Percentiles rank a stretch among this genome's conserved stretches.
phyloP scores from a whole-genome alignment of 1,139 yeast species.

The Candida glucosophila region DNA sequence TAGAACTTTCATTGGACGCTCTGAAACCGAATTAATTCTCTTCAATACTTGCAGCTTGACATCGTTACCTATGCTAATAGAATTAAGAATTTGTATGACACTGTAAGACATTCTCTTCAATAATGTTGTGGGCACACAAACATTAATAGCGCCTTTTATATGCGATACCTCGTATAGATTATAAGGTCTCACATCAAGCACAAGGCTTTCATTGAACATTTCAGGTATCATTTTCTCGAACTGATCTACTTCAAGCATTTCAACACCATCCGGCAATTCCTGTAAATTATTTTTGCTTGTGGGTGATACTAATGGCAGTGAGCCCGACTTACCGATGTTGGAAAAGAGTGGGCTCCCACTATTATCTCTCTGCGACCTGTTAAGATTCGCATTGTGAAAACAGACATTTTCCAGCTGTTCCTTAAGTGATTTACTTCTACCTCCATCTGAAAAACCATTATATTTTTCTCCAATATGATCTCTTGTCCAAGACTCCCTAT shows the following conservation, averaged over 20 bases:
- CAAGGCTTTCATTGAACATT: conserved; percentile 8
- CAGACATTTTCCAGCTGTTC: too few relatives aligned
- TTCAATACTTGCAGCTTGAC: conserved; percentile 11
- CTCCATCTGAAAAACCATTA: too few relatives aligned
- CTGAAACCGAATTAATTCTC: conserved; percentile 6
- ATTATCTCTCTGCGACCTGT: too few relatives aligned
- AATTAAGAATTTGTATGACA: conserved; percentile 20
- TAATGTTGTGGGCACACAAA: conserved; percentile 35
- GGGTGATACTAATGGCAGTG: conserved; percentile 1
- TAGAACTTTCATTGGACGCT: conserved; percentile 23
- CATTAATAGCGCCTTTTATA: conserved; percentile 21
- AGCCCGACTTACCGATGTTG: too few relatives aligned
- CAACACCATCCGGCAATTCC: conserved; percentile 1
- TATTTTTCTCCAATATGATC: too few relatives aligned
- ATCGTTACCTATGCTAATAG: conserved; percentile 16
- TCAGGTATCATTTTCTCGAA: conserved; percentile 2
- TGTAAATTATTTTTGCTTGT: neutral
- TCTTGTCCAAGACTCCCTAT: too few relatives aligned
- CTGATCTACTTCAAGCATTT: conserved; percentile 1
- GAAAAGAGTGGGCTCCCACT: too few relatives aligned
- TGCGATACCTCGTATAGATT: conserved; percentile 23
- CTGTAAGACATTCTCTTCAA: conserved; percentile 27
- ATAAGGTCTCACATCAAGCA: conserved; percentile 32
- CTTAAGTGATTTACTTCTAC: too few relatives aligned
- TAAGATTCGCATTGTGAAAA: too few relatives aligned